Base-by-base conservation (phyloP, 1,139 yeast genomes). In the Taphrina pruni region DNA sequence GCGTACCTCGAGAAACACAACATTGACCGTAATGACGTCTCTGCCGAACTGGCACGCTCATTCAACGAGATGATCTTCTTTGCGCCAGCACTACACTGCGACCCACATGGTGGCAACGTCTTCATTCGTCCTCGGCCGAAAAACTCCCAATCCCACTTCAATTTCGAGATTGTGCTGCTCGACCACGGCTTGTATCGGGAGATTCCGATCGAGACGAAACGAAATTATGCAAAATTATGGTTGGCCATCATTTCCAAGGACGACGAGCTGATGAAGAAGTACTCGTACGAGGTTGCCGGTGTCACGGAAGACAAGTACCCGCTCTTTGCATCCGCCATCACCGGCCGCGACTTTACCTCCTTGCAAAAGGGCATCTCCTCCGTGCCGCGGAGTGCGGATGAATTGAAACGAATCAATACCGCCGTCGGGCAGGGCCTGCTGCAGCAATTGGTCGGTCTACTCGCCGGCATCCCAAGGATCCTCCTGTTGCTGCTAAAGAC, bases 41-140 rank as follows among this genome's bases (percentile, higher is more conserved):
- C 96, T 3, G 81, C 87, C 8, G 94, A 98, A 76, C 82, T 94
- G 61, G 87, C 97, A 0, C 97, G 93, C 75, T 87, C 91, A 39
- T 94, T 94, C 81, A 91, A 93, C 80, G 88, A 88, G 76, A 94
- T 94, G 99, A 91, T 95, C 60, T 94, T 94, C 80, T 89, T 96
- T 0, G 88, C 87, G 39, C 97, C 91, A 20, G 92, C 93, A 0
- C 85, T 94, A 65, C 99, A 94, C 77, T 94, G 99, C 80, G 99
- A 94, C 77, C 99, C 99, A 0, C 99, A 94, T 78, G 97, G 97
- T 14, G 99, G 99, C 0, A 95, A 94, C 75, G 81, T 94, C 2
- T 66, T 77, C 17, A 70, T 70, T 38, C 67, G 72, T 21, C 46
- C 69, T 4, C 72, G 71, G 43, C 73, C 71, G 4, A 73, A 74